Conservation (phyloP, 1,284 basidiomycete genomes). For the Melampsora abietis-canadensis region DNA sequence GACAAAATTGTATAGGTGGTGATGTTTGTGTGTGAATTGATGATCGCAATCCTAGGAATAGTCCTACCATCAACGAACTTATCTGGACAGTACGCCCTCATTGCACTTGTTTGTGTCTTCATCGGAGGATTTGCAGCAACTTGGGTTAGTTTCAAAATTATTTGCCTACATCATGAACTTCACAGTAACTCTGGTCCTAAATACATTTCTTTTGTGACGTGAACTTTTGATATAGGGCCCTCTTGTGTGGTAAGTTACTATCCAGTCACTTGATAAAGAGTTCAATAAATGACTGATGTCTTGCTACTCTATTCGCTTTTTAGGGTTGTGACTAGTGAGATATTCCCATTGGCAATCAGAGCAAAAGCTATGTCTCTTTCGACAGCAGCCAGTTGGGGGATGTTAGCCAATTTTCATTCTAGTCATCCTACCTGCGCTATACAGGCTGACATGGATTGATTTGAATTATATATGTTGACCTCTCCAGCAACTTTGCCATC, state of each 20-base stretch:
- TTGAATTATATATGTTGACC: background rate
- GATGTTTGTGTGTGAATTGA: constrained; percentile 1
- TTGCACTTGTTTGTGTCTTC: constrained; percentile 4
- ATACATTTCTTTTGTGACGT: constrained; percentile 13
- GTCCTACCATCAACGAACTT: background rate
- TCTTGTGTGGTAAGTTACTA: background rate
- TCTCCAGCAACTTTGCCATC: background rate
- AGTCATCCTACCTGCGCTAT: too few species aligned
- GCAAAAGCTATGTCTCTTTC: constrained; percentile 10
- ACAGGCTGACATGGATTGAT: background rate
- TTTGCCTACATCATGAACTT: background rate
- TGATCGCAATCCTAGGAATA: background rate
- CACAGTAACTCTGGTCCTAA: background rate
- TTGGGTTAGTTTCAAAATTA: constrained; percentile 1
- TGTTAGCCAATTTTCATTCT: background rate
- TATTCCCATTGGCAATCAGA: background rate
- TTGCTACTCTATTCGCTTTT: background rate
- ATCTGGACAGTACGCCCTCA: background rate
- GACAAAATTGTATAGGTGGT: background rate
- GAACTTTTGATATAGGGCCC: background rate
- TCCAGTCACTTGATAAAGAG: background rate
- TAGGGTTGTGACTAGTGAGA: constrained; percentile 5
- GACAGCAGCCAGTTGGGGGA: background rate
- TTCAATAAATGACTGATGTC: background rate
- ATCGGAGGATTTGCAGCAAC: constrained; percentile 1